Evolutionary conservation across 2,329 filamentous ascomycete genomes (phyloP), one percentile per base, ranked within the genome.

Genomic region (Aspergillus texensis): DNA sequence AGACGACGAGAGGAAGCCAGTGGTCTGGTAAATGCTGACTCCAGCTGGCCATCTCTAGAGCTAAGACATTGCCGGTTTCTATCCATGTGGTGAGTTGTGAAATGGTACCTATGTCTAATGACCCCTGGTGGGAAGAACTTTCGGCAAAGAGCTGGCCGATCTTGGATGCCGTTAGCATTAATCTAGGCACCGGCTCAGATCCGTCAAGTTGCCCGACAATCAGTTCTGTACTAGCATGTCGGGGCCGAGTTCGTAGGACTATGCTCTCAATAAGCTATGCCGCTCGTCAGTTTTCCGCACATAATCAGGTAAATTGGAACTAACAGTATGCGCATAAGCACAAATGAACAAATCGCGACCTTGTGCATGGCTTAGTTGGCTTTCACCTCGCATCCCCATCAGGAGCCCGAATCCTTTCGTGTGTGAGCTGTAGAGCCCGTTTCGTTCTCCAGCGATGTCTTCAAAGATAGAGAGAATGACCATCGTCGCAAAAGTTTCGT

Each of bases 401-500:
- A 79, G 61, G 6, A 77, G 66, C 50, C 77, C 75, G 58, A 79
- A 73, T 1, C 77, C 77, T 9, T 71, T 72, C 4, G 73, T 74
- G 65, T 79, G 77, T 9, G 77, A 77, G 61, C 77, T 77, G 2
- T 68, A 64, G 28, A 79, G 63, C 6, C 75, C 72, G 61, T 74
- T 75, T 1, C 77, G 68, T 57, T 79, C 76, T 6, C 77, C 76
- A 1, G 71, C 71, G 24, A 78, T 77, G 64, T 78, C 77, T 58
- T 80, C 78, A 62, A 76, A 80, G 4, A 79, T 53, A 10, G 75
- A 74, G 2, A 79, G 63, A 21, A 80, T 58, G 9, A 78, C 71
- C 43, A 80, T 71, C 1, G 77, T 71, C 19, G 78, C 75, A 65
- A 79, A 72, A 1, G 77, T 78, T 56, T 78, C 74, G 61, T 80